Evolutionary conservation across 1,284 basidiomycete species (phyloP), one percentile per base, ranked within the genome.

Genomic region (Cystobasidium sp.): DNA sequence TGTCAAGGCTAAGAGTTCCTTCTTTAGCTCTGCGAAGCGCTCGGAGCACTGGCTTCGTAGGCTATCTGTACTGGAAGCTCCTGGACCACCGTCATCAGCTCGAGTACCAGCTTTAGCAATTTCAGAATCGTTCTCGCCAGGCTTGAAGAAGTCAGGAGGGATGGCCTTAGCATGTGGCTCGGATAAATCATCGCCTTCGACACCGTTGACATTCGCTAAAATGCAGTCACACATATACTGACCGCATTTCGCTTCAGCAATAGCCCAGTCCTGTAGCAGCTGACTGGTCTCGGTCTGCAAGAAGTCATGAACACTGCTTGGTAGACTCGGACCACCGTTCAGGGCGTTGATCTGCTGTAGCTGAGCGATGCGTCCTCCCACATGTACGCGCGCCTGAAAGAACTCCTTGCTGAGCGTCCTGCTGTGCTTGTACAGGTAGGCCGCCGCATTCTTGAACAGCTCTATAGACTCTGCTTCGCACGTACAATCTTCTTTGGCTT

Each of bases 151-250:
- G 24, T 47, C 44, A 18, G 43, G 43, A 49, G 46, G 43, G 20
- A 63, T 49, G 44, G 37, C 14, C 20, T 63, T 49, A 20, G 61
- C 46, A n/a, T 41, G 43, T 12, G 22, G 24, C 12, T 63, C 61
- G 1, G 61, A 46, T 16, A n/a, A 20, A 18, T 47, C 61, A 16
- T 46, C 44, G 43, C 6, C 61, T 20, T 63, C n/a, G 61, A 22
- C n/a, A 0, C 20, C 49, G 24, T 66, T 66, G 7, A 66, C 64
- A 20, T 66, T 49, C n/a, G 64, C 64, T 16, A 66, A 22, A 8
- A 66, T 66, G 24, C 64, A 53, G 18, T 66, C 64, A 22, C 64
- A 66, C 9, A 66, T 37, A 16, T 66, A 66, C 37, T 66, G 64
- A 22, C 49, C 53, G 64, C 64, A 66, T 43, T 66, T 51, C 18